Base-by-base conservation (phyloP, 306 rosid species). In the Quercus agrifolia region DNA sequence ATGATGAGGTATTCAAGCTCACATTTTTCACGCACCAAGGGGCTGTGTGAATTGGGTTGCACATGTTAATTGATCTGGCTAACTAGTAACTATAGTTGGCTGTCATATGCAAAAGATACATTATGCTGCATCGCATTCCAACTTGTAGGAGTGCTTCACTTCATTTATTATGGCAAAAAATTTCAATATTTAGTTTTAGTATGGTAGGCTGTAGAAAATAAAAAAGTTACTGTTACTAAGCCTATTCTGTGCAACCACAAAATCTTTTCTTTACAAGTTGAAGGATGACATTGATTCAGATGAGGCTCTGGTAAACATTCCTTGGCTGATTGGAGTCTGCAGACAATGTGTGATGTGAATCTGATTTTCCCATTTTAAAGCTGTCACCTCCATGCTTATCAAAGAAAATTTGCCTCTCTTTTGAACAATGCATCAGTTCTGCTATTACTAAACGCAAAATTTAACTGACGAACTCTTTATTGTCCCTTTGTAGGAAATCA, bases 1-100 rank as follows among this genome's bases (percentile, higher is more conserved):
- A 77, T 74, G 91, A 89, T 71, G 96, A 87, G 99, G 99, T 94
- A 90, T 64, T 73, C 55, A 13, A 1, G 67, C 52, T 19, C 20
- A 10, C 67, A 55, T 33, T 67, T 31, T 41, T 63, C 52, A 6
- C 1, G 63, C 27, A 4, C 49, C 30, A 46, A 61, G 71, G 13
- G 31, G 69, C 13, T 71, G 13, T 52, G 51, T 52, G 71, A 30
- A 18, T 64, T 31, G 46, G 46, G 70, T 30, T 64, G 17, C n/a
- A 64, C 20, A 64, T 64, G 46, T 7, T 31, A 33, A 18, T 56
- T 70, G 51, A 35, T 35, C 30, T 57, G 76, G 67, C 72, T 35
- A 35, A 35, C 8, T 35, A 35, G 41, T 21, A 61, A 10, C 68
- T 61, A 21, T 7, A 61, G 68, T 15, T 61, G 30, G 17, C 14